A percentile compares a stretch with the other conserved stretches of the same genome.
Conservation (phyloP, 2,329 filamentous ascomycete genomes). For the Calonectria montana region DNA sequence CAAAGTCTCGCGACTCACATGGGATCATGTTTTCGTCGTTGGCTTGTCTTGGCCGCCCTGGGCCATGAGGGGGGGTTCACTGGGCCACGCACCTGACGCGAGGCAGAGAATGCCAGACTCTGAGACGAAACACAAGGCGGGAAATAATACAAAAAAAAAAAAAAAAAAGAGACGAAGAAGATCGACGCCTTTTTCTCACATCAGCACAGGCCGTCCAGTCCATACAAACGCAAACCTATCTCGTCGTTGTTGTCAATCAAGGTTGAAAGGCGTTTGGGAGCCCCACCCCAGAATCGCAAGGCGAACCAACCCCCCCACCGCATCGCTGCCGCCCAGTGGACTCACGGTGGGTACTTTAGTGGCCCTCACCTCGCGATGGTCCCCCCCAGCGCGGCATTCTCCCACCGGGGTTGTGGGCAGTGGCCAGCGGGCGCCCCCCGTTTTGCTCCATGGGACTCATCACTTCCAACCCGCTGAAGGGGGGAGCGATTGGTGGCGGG, state of each 20-base stretch:
- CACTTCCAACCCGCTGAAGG: conserved; percentile 26
- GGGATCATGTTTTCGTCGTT: neutral
- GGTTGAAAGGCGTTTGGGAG: conserved; percentile 27
- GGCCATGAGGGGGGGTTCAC: neutral
- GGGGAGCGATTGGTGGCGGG: conserved; percentile 27
- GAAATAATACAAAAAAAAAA: neutral
- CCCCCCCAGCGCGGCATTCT: conserved; percentile 24
- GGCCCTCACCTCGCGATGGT: conserved; percentile 22
- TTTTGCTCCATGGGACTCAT: conserved; percentile 31
- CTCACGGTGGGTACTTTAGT: conserved; percentile 18
- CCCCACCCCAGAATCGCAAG: conserved; percentile 30
- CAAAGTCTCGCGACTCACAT: conserved; percentile 15
- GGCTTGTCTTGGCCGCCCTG: neutral
- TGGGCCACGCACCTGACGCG: neutral
- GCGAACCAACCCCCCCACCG: conserved; percentile 39
- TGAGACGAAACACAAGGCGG: neutral
- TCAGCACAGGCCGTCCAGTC: neutral
- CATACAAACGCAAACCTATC: neutral
- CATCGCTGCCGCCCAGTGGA: conserved; percentile 33
- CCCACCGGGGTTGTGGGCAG: conserved; percentile 14
- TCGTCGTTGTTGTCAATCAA: conserved; percentile 7
- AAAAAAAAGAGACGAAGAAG: too few relatives aligned
- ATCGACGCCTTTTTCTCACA: neutral
- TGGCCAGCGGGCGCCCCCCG: conserved; percentile 3
- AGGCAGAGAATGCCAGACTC: neutral